Evolutionary conservation across 176 grass and related monocot genomes (phyloP), one percentile per base, ranked within the genome.

Genomic region (Panicum miliaceum): DNA sequence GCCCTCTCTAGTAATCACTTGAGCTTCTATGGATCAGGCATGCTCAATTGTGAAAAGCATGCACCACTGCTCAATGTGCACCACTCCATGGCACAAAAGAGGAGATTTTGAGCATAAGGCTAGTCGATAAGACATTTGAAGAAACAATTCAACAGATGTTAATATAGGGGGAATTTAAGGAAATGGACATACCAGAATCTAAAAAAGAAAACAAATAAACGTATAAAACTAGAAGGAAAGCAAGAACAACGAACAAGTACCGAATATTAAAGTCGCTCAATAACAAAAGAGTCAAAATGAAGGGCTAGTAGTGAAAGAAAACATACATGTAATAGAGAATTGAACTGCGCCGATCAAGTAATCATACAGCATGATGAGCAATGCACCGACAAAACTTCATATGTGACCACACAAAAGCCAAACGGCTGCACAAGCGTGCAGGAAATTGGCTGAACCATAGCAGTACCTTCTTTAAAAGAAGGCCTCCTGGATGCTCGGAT

Each of bases 381-480:
- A 65, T 57, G 62, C 60, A 78, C 8, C 0, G 12, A 52, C 3
- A 22, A 27, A 70, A 29, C n/a, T 51, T 36, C 7, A 65, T 72
- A 88, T 41, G 41, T 56, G 69, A 54, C 66, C 69, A 50, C 11
- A 73, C 19, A 79, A 64, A 75, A 43, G 53, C 18, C 4, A n/a
- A 15, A 54, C 27, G 63, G 37, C 27, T 20, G 47, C 56, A 36
- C 12, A 72, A 77, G 45, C 58, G 46, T 35, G 72, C 22, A 64
- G 53, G 35, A 86, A 71, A 73, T 46, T 77, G 50, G 25, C 36
- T 48, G 72, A 86, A 72, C 37, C 26, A 67, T 73, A 46, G 53
- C 77, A 62, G 53, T 82, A 64, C 83, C 78, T 77, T 86, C 64
- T 86, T 77, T 71, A 64, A 54, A 54, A 86, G 71, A 90, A 73